Conservation (phyloP, 352 stramenopile genomes). For the Globisporangium polare region DNA sequence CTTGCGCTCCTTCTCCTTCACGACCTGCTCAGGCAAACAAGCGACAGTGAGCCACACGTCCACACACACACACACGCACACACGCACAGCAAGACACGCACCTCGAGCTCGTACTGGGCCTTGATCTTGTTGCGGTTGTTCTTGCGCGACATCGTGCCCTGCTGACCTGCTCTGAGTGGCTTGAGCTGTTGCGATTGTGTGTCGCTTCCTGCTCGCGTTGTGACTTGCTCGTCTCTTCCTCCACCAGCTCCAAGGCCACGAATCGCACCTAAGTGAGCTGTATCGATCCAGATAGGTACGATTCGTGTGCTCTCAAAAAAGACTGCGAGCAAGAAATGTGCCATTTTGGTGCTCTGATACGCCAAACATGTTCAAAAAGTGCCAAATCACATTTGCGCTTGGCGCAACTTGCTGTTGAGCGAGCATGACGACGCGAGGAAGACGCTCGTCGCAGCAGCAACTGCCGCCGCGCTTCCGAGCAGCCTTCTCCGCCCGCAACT, state of each 20-base stretch:
- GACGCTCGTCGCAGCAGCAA: background rate
- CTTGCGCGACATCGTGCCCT: slow-evolving; percentile 64
- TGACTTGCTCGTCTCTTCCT: background rate
- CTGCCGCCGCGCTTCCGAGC: slow-evolving; percentile 8
- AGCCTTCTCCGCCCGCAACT: slow-evolving; percentile 10
- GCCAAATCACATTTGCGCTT: no score
- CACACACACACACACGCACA: background rate
- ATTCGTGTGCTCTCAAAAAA: no score
- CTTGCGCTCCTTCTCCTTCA: slow-evolving; percentile 61
- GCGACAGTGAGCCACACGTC: background rate
- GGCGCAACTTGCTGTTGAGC: no score
- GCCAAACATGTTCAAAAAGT: no score
- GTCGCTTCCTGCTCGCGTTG: slow-evolving; percentile 7
- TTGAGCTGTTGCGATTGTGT: background rate
- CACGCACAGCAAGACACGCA: slow-evolving; percentile 17
- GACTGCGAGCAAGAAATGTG: no score
- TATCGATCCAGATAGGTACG: no score
- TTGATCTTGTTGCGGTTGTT: slow-evolving; percentile 81
- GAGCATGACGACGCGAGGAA: background rate
- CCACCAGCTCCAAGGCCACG: background rate
- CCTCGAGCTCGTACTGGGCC: slow-evolving; percentile 75
- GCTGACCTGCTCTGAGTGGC: background rate
- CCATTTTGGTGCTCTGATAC: no score
- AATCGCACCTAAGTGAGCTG: background rate
- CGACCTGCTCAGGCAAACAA: slow-evolving; percentile 15